These are phyloP conservation scores for Nakaseomyces kungkrabaensis DNA, from an alignment of 1,139 yeast genomes.

Conservation along the genomic window DNA sequence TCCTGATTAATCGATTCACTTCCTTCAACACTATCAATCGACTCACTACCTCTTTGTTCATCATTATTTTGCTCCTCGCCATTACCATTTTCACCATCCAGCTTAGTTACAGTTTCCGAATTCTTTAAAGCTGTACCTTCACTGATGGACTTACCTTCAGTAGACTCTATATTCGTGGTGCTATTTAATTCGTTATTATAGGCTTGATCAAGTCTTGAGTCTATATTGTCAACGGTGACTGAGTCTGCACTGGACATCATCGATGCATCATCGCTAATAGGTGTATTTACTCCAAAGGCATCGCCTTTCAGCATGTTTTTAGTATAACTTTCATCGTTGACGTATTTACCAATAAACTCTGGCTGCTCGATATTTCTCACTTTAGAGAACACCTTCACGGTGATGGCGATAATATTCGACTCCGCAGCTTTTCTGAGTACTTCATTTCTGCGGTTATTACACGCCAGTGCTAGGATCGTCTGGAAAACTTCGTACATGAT, in stretches of 20 bases:
- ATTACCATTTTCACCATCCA: not conserved
- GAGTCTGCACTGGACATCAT: constrained; percentile 2
- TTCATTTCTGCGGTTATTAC: constrained; percentile 86
- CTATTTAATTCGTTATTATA: not conserved
- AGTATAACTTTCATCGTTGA: constrained; percentile 31
- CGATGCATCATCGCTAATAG: constrained; percentile 15
- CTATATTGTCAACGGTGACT: not conserved
- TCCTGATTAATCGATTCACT: not conserved
- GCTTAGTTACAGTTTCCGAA: not conserved
- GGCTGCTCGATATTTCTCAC: constrained; percentile 47
- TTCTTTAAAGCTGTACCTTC: not conserved
- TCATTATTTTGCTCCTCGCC: not conserved
- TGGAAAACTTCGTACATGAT: constrained; percentile 83
- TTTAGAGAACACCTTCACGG: constrained; percentile 57
- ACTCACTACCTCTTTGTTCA: not conserved
- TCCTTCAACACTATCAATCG: not conserved
- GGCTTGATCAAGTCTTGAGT: constrained; percentile 1
- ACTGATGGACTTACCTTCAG: not conserved
- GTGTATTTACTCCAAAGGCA: constrained; percentile 25
- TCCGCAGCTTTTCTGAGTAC: constrained; percentile 86
- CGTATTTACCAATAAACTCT: constrained; percentile 25
- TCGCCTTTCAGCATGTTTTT: constrained; percentile 29
- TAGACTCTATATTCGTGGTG: not conserved
- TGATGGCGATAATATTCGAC: constrained; percentile 63
- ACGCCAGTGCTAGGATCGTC: constrained; percentile 84